Evolutionary conservation across 768 basidiomycete genomes (phyloP).

Genomic region (Hypholoma sublateritium): DNA sequence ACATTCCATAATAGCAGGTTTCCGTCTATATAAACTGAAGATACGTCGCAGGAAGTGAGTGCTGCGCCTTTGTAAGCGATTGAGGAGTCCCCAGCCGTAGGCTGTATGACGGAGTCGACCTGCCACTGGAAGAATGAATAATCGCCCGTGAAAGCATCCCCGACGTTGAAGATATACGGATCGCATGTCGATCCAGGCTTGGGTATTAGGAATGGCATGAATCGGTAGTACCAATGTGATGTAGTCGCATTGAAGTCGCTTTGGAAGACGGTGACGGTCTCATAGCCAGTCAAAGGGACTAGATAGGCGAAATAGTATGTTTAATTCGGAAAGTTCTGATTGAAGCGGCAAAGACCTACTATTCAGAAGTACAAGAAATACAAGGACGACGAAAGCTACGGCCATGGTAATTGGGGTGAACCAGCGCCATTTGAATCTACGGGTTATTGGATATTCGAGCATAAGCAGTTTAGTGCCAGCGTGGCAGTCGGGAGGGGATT

Average conservation of each 20-base stretch:
- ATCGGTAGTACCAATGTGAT: slow-evolving; percentile 20
- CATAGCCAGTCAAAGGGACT: slow-evolving; percentile 27
- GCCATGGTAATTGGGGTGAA: slow-evolving; percentile 13
- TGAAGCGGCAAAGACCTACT: slow-evolving; percentile 6
- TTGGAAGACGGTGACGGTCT: slow-evolving; percentile 22
- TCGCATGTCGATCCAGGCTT: slow-evolving; percentile 27
- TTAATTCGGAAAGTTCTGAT: background rate
- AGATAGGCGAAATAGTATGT: background rate
- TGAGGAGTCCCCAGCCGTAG: slow-evolving; percentile 24
- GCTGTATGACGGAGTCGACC: slow-evolving; percentile 16
- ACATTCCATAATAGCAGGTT: slow-evolving; percentile 17
- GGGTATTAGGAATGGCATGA: slow-evolving; percentile 17
- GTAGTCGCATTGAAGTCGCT: slow-evolving; percentile 25
- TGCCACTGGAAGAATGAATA: slow-evolving; percentile 24
- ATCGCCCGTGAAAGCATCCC: slow-evolving; percentile 26
- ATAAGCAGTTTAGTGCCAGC: background rate
- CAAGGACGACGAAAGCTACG: slow-evolving; percentile 16
- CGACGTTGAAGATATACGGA: slow-evolving; percentile 21
- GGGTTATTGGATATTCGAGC: slow-evolving; percentile 12
- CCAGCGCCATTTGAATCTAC: slow-evolving; percentile 19
- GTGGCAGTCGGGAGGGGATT: background rate
- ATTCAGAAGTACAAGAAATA: slow-evolving; percentile 18
- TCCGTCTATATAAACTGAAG: slow-evolving; percentile 20
- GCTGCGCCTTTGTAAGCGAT: slow-evolving; percentile 21
- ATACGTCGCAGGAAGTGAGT: slow-evolving; percentile 26